Evolutionary conservation across 2,329 filamentous ascomycete species (phyloP).

Genomic region (Claviceps arundinis): DNA sequence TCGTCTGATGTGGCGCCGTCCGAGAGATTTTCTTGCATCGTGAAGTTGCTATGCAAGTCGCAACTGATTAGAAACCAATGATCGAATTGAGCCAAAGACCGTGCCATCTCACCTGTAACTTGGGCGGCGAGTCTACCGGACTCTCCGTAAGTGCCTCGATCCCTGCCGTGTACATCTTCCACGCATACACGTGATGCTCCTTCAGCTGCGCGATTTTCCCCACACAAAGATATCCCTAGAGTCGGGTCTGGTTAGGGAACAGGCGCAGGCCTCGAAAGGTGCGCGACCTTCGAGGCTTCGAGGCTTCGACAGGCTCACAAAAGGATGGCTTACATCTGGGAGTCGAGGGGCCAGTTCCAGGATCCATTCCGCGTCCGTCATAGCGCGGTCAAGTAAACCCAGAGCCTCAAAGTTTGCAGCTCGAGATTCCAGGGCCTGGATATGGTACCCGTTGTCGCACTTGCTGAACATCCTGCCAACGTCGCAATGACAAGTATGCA

Average conservation of each 20-base stretch:
- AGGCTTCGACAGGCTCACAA: too few species aligned
- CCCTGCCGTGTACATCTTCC: too few species aligned
- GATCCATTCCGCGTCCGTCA: conserved; percentile 28
- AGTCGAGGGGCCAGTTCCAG: conserved; percentile 27
- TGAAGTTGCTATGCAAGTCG: conserved; percentile 14
- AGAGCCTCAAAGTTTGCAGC: conserved; percentile 27
- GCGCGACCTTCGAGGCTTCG: background rate
- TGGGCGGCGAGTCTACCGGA: too few species aligned
- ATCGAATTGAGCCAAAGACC: background rate
- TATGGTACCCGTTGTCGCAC: conserved; percentile 24
- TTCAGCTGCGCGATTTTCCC: conserved; percentile 26
- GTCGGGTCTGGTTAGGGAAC: background rate
- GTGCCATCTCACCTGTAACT: conserved; percentile 18
- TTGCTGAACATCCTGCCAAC: conserved; percentile 25
- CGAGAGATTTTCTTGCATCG: conserved; percentile 20
- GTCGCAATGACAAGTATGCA: conserved; percentile 24
- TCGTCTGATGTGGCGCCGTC: conserved; percentile 9
- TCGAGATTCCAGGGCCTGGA: conserved; percentile 28
- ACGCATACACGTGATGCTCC: conserved; percentile 19
- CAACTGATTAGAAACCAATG: background rate
- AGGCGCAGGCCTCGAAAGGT: too few species aligned
- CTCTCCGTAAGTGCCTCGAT: too few species aligned
- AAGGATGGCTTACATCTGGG: conserved; percentile 21
- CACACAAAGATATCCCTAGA: conserved; percentile 28
- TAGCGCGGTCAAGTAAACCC: conserved; percentile 23